Evolutionary conservation across 2,329 filamentous ascomycete genomes (phyloP), one percentile per base, ranked within the genome.

Genomic region (Epichloe coenophiala): DNA sequence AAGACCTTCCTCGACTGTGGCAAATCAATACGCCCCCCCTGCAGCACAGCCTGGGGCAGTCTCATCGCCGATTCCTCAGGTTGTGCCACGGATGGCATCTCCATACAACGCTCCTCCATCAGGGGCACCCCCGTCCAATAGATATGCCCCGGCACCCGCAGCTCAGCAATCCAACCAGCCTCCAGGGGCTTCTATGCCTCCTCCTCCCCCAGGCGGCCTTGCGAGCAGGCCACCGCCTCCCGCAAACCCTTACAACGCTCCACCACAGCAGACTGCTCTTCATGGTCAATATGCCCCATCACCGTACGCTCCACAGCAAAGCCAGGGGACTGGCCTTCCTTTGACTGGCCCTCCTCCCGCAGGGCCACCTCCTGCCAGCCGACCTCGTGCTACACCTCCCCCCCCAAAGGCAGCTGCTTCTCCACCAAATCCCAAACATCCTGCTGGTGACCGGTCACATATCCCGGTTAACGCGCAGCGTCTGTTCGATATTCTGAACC

Each of bases 371-470:
- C 66, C 67, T 33, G 63, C 60, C 17, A 56, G 54, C 9, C 56
- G 57, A 36, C 53, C 65, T 3, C 61, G 54, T 47, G 58, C 64
- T 47, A 71, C 71, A 21, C 72, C 74, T 38, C 71, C 73, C 9
- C 23, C 70, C 76, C 69, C 75, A 4, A 67, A 68, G 53, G 66
- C 72, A 12, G 65, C 72, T 11, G 65, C 71, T 42, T 69, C 76
- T 21, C 73, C 81, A 12, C 60, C 79, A n/a, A 76, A 74, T 61
- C 62, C 74, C 31, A 88, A 81, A 63, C 78, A 93, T 63, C 87
- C 89, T 71, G 68, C 86, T 41, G 91, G 91, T 58, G 91, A 97
- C 66, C 83, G 91, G 47, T 88, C 86, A 19, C 89, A 97, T 65
- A 95, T 98, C 52, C 86, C 91, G 0, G 65, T 80, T 12, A 74